phyloP scores from a whole-genome alignment of 495 filamentous ascomycete genomes.

The Ascodesmis nigricans region DNA sequence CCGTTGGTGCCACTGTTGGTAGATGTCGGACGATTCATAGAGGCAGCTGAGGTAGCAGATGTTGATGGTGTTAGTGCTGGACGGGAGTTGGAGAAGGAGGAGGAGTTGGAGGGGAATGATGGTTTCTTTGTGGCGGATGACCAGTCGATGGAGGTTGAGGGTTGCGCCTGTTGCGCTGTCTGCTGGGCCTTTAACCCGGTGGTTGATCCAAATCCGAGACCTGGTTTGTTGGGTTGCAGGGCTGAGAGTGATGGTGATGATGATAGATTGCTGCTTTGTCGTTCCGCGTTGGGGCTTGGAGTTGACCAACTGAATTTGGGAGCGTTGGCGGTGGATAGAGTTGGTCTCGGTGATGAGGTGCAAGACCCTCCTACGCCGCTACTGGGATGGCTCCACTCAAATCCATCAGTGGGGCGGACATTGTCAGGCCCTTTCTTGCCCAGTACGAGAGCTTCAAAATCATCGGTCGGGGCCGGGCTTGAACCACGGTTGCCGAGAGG shows the following conservation, averaged over 20 bases:
- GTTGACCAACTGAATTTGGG: slow-evolving; percentile 41
- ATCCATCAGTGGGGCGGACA: slow-evolving; percentile 17
- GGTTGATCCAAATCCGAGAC: no score
- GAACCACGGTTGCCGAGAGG: slow-evolving; percentile 3
- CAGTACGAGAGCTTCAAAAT: slow-evolving; percentile 74
- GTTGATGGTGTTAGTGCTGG: no score
- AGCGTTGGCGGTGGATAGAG: slow-evolving; percentile 19
- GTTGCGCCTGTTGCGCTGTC: no score
- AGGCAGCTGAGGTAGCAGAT: no score
- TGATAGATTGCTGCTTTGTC: slow-evolving; percentile 1
- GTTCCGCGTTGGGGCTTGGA: slow-evolving; percentile 23
- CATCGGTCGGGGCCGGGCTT: slow-evolving; percentile 25
- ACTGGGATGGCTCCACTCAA: slow-evolving; percentile 22
- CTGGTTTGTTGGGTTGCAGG: slow-evolving; percentile 3
- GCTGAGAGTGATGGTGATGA: neutral
- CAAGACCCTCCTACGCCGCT: slow-evolving; percentile 15
- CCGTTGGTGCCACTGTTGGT: slow-evolving; percentile 2
- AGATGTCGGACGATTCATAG: neutral
- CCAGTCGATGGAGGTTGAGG: no score
- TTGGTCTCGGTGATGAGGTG: slow-evolving; percentile 8
- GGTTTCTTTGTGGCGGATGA: no score
- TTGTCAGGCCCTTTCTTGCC: slow-evolving; percentile 37
- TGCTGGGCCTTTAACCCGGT: no score
- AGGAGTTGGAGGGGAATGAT: no score
- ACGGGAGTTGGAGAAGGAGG: no score